Conservation (phyloP, 768 basidiomycete genomes). For the Boletus rubescentipes region DNA sequence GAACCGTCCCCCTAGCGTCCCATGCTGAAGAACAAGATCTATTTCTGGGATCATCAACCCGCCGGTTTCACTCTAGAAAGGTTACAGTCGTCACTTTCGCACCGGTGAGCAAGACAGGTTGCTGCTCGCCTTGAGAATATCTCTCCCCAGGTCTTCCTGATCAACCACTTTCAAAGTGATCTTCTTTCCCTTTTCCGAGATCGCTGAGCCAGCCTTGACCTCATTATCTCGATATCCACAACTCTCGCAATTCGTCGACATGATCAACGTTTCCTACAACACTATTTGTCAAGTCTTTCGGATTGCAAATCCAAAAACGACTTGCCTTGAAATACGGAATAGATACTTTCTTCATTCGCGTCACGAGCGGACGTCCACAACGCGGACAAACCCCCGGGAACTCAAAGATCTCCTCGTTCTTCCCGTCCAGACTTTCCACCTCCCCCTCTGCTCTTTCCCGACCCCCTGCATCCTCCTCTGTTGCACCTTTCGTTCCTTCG, state of each 20-base stretch:
- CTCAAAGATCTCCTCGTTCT: conserved; percentile 83
- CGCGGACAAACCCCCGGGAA: conserved; percentile 89
- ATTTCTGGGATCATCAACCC: conserved; percentile 93
- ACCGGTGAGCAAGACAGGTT: background rate
- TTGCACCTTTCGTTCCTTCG: conserved; percentile 28
- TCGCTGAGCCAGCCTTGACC: conserved; percentile 91
- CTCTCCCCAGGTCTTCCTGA: conserved; percentile 86
- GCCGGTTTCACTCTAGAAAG: conserved; percentile 81
- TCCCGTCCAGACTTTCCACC: conserved; percentile 31
- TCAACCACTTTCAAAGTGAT: conserved; percentile 92
- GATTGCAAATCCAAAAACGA: background rate
- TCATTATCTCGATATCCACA: conserved; percentile 99
- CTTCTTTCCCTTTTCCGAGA: conserved; percentile 82
- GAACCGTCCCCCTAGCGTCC: conserved; percentile 95
- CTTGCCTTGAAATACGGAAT: conserved; percentile 96
- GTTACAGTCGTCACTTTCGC: background rate
- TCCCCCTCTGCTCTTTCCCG: conserved; percentile 15
- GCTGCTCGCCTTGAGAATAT: conserved; percentile 81
- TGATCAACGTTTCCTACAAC: conserved; percentile 86
- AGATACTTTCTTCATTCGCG: conserved; percentile 92
- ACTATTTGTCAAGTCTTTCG: background rate
- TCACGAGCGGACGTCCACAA: conserved; percentile 80
- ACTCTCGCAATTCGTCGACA: conserved; percentile 94
- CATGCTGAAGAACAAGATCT: conserved; percentile 85
- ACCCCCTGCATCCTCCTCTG: background rate